phyloP scores from a whole-genome alignment of 495 filamentous ascomycete species.

The Aeminium ludgeri region DNA sequence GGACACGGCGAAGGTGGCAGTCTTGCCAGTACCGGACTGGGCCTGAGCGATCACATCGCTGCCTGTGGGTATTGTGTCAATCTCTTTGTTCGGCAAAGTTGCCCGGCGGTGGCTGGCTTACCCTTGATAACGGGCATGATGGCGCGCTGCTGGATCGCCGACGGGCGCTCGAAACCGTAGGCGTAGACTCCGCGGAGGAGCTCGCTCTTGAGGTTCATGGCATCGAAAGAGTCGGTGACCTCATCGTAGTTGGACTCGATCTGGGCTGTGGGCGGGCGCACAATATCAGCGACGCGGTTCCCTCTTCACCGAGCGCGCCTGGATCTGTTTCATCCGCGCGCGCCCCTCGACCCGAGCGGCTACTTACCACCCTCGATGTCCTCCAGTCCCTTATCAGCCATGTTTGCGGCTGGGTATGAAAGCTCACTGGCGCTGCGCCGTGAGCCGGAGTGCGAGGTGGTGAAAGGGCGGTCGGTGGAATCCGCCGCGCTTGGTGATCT shows the following conservation, averaged over 20 bases:
- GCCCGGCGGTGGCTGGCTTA: slow-evolving; percentile 31
- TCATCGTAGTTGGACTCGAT: slow-evolving; percentile 99
- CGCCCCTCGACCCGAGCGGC: neutral
- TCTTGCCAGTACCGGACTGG: slow-evolving; percentile 98
- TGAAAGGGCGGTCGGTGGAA: slow-evolving; percentile 19
- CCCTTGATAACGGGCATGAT: slow-evolving; percentile 99
- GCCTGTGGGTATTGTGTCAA: slow-evolving; percentile 34
- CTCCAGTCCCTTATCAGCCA: slow-evolving; percentile 95
- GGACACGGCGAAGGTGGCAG: slow-evolving; percentile 96
- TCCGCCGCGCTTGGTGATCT: slow-evolving; percentile 17
- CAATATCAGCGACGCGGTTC: neutral
- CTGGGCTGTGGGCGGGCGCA: slow-evolving; percentile 44
- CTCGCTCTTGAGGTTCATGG: slow-evolving; percentile 91
- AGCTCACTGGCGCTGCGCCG: slow-evolving; percentile 60
- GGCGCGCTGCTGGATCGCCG: slow-evolving; percentile 97
- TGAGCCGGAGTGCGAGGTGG: slow-evolving; percentile 27
- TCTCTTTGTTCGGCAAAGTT: too few species aligned
- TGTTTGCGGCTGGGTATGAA: slow-evolving; percentile 54
- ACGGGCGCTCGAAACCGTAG: slow-evolving; percentile 98
- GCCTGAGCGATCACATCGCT: slow-evolving; percentile 98
- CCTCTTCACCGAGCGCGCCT: neutral
- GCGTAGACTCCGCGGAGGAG: slow-evolving; percentile 98
- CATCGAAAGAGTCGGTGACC: slow-evolving; percentile 95
- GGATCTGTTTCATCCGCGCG: too few species aligned
- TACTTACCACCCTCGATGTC: slow-evolving; percentile 71